Evolutionary conservation across 169 alveolate genomes (phyloP).

Genomic region (Ichthyophthirius multifiliis): DNA sequence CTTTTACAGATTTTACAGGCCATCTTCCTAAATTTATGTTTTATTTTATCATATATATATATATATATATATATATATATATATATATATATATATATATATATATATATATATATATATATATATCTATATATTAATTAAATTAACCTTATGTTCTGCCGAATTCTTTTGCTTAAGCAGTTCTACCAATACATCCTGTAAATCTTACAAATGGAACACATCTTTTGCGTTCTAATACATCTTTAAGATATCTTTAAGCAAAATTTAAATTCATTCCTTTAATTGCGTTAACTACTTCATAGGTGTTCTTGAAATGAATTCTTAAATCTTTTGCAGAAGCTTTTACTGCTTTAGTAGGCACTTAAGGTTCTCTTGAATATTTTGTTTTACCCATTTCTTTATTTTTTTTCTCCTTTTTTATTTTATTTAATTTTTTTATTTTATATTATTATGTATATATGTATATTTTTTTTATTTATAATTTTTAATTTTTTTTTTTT

Average conservation of each 20-base stretch:
- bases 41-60: neutral
- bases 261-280: slow-evolving; percentile 91
- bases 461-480: no score
- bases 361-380: slow-evolving; percentile 69
- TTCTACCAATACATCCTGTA: slow-evolving; percentile 97
- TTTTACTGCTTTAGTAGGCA: slow-evolving; percentile 75
- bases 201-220: slow-evolving; percentile 96
- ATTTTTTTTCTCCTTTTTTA: neutral
- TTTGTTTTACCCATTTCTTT: slow-evolving; percentile 48
- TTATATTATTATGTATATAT: no score
- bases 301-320: slow-evolving; percentile 96
- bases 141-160: slow-evolving; percentile 88
- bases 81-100: neutral
- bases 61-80: neutral
- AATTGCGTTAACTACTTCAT: slow-evolving; percentile 96
- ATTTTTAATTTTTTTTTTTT: no score
- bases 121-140: neutral
- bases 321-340: slow-evolving; percentile 90
- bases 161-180: slow-evolving; percentile 95
- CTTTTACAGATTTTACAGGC: slow-evolving; percentile 96
- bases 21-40: slow-evolving; percentile 95
- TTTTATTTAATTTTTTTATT: neutral
- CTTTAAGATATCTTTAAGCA: slow-evolving; percentile 94
- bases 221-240: slow-evolving; percentile 94
- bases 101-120: neutral